Base-by-base conservation (phyloP, 192 early-diverging fungal genomes). In the Rhizoclosmatium sp. region DNA sequence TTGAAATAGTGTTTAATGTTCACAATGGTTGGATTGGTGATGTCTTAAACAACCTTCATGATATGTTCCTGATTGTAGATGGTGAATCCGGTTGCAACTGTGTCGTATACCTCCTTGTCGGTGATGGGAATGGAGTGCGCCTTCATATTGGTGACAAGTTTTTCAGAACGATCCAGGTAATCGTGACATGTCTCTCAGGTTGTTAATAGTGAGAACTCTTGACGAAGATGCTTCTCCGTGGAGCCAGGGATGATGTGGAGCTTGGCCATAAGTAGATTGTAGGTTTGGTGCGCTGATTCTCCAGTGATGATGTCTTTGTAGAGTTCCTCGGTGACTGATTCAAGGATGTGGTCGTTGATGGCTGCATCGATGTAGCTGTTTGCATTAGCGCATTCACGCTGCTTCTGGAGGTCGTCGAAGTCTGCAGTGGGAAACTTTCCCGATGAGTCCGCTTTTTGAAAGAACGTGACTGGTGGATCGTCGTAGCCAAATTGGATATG, bases 401-500 rank as follows among this genome's bases (percentile, higher is more conserved):
- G 64, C 21, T 41, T 12, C 64, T 19, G 64, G 64, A 14, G 64
- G 21, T 92, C 48, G 84, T 90, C 54, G 90, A 91, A 71, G 51
- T 88, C 59, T 87, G 85, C 9, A 76, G 92, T 3, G 82, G 58
- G 58, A 19, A 21, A 21, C 14, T 59, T 14, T 14, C 14, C 14
- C 16, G 1, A 21, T 59, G 58, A 21, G 21, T 59, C 16, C 16
- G 21, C 0, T 14, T 14, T 14, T 59, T 59, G 21, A 0, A 59
- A 59, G 58, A 19, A 59, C 58, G 21, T 19, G 58, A 21, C 16
- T 1, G 0, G 58, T 19, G 14, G 58, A 21, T 19, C 0, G 58
- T 59, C 16, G 58, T 59, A 21, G 21, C 21, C 21, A 59, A 19
- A 19, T 59, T 14, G 58, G 14, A 59, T 59, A 1, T 19, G 16